These are phyloP conservation scores for Pezicula rhizophila DNA, from an alignment of 2,329 filamentous ascomycete species.

Conservation along the genomic window DNA sequence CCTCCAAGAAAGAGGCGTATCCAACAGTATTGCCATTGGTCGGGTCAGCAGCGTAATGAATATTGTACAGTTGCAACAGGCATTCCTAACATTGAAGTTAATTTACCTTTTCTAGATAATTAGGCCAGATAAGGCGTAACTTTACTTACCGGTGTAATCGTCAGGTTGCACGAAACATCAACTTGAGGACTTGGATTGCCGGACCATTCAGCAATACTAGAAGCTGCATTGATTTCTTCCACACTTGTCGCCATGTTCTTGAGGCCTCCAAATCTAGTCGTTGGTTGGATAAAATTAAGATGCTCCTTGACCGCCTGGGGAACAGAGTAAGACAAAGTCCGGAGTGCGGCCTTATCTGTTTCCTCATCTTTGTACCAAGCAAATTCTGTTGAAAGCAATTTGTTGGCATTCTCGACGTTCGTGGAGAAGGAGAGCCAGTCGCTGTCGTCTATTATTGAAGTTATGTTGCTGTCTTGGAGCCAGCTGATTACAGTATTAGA, in stretches of 20 bases:
- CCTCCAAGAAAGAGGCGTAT: conserved; percentile 13
- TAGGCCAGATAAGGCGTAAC: too few species aligned
- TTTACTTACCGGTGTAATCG: conserved; percentile 20
- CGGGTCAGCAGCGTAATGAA: conserved; percentile 12
- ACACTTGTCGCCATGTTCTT: conserved; percentile 8
- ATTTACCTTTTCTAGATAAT: too few species aligned
- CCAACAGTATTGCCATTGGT: conserved; percentile 12
- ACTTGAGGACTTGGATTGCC: conserved; percentile 2
- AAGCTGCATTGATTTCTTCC: conserved; percentile 8
- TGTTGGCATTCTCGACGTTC: conserved; percentile 29
- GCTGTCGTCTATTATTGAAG: conserved; percentile 30
- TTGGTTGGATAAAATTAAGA: conserved; percentile 35
- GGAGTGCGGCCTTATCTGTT: conserved; percentile 25
- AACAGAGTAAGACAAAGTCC: conserved; percentile 35
- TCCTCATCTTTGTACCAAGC: conserved; percentile 29
- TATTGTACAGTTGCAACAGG: conserved; percentile 25
- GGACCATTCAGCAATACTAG: conserved; percentile 7
- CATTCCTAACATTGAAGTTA: conserved; percentile 10
- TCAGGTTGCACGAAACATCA: conserved; percentile 20
- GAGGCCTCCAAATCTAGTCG: conserved; percentile 30
- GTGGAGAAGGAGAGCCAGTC: conserved; percentile 20
- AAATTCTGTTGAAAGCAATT: conserved; percentile 32
- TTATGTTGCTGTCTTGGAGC: conserved; percentile 33
- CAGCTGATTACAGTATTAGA: conserved; percentile 33
- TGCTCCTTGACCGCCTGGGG: conserved; percentile 28